These are phyloP conservation scores for Raphanus hybrid DNA, from an alignment of 441 rosid species.

Conservation along the genomic window DNA sequence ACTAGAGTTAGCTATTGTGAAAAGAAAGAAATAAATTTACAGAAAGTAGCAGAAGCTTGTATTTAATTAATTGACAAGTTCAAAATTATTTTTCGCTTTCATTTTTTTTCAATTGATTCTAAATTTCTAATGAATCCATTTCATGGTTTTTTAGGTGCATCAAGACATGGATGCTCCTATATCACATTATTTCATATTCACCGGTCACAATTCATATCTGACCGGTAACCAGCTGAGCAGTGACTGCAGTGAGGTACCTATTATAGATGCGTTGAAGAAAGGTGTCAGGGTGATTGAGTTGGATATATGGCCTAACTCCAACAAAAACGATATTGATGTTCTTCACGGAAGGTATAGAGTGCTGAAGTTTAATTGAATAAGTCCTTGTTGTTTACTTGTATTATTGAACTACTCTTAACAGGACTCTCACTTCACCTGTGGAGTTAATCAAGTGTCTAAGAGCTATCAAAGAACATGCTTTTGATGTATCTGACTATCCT, in stretches of 20 bases:
- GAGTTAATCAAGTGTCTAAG: slow-evolving; percentile 73
- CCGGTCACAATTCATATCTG: slow-evolving; percentile 90
- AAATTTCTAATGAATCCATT: neutral
- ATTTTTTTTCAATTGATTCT: slow-evolving; percentile 2
- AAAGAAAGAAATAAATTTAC: neutral
- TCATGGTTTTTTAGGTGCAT: slow-evolving; percentile 61
- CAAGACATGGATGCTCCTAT: slow-evolving; percentile 86
- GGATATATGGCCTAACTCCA: slow-evolving; percentile 92
- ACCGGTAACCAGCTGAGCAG: slow-evolving; percentile 95
- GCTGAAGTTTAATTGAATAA: neutral
- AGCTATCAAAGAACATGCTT: slow-evolving; percentile 83
- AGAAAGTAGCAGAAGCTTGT: neutral
- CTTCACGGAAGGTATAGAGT: slow-evolving; percentile 84
- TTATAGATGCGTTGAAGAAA: slow-evolving; percentile 66
- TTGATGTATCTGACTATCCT: slow-evolving; percentile 73
- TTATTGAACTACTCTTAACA: slow-evolving; percentile 36
- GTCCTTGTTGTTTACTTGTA: neutral
- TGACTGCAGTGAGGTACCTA: slow-evolving; percentile 89
- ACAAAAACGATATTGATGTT: slow-evolving; percentile 70
- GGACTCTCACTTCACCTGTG: slow-evolving; percentile 92
- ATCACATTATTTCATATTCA: slow-evolving; percentile 83
- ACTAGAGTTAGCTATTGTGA: neutral
- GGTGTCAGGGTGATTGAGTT: slow-evolving; percentile 94
- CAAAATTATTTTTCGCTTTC: neutral
- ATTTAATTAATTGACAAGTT: neutral